phyloP scores from a whole-genome alignment of 75 land plant species.

The Chamaecyparis obtusa region DNA sequence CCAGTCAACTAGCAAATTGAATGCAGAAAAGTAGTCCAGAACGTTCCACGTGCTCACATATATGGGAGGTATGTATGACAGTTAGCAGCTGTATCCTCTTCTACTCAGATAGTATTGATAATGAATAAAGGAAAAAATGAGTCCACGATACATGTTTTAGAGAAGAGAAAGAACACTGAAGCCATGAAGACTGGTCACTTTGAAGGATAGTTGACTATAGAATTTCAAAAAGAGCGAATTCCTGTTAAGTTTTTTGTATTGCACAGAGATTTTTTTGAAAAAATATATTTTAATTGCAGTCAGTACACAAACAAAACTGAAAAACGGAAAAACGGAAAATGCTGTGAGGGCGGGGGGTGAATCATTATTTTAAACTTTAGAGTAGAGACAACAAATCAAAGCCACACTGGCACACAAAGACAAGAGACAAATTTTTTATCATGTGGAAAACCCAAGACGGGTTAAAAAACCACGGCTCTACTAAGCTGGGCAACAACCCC shows the following conservation, averaged over 20 bases:
- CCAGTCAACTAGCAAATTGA: background rate
- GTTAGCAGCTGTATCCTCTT: background rate
- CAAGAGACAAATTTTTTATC: too few relatives aligned
- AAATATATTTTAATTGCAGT: background rate
- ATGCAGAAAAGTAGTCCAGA: background rate
- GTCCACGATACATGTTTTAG: background rate
- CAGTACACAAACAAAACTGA: background rate
- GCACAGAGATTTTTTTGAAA: background rate
- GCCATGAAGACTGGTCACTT: background rate
- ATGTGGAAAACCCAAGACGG: too few relatives aligned
- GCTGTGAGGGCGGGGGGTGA: too few relatives aligned
- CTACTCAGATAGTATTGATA: background rate
- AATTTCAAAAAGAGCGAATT: background rate
- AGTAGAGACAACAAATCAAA: too few relatives aligned
- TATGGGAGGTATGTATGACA: background rate
- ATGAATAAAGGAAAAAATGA: background rate
- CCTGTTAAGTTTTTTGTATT: background rate
- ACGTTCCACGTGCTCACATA: background rate
- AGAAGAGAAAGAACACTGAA: background rate
- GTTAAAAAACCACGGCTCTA: too few relatives aligned
- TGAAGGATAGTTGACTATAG: background rate
- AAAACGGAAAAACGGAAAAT: too few relatives aligned
- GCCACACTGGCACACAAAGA: too few relatives aligned
- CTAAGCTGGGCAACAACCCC: too few relatives aligned
- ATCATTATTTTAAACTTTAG: too few relatives aligned